Evolutionary conservation across 2,329 filamentous ascomycete genomes (phyloP), one percentile per base, ranked within the genome.

Genomic region (Phaeosphaeriaceae sp.): DNA sequence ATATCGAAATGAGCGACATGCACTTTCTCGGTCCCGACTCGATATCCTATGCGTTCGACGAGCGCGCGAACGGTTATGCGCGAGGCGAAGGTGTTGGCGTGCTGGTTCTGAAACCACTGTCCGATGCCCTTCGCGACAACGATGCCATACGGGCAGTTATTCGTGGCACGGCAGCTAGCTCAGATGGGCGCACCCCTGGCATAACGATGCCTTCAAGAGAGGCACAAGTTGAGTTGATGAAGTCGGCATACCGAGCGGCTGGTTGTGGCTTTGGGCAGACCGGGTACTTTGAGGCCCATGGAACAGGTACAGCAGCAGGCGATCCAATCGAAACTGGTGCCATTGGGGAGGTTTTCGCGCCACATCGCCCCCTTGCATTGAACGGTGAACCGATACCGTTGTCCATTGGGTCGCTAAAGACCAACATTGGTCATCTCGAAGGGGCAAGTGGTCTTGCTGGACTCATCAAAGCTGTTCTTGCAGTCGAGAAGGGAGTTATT

Each of bases 31-130:
- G 36, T 77, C 69, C 73, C 11, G 68, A 73, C 42, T 72, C 73
- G 2, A 64, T 61, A 24, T 72, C 60, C 9, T 65, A 62, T 48
- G 71, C 67, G 45, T 79, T 72, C 53, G 87, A 88, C 63, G 70
- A 78, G 11, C 78, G 80, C 1, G 88, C 85, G 11, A 84, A 86
- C 57, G 88, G 88, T 0, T 91, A 89, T 65, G 86, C 84, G 0
- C 80, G 87, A 41, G 88, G 87, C 1, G 88, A 91, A 66, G 88
- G 87, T 0, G 77, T 86, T 2, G 64, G 55, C 1, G 60, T 55
- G 10, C 42, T 76, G 4, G 50, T 76, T 31, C 59, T 76, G 3
- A 75, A 75, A 41, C 63, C 59, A 21, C 53, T 69, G 17, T 49
- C 57, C 22, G 22, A 53, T 19, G 67, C 67, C 0, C 17, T 68